phyloP scores from a whole-genome alignment of 2,329 filamentous ascomycete genomes.

The Penicillium capsulatum region DNA sequence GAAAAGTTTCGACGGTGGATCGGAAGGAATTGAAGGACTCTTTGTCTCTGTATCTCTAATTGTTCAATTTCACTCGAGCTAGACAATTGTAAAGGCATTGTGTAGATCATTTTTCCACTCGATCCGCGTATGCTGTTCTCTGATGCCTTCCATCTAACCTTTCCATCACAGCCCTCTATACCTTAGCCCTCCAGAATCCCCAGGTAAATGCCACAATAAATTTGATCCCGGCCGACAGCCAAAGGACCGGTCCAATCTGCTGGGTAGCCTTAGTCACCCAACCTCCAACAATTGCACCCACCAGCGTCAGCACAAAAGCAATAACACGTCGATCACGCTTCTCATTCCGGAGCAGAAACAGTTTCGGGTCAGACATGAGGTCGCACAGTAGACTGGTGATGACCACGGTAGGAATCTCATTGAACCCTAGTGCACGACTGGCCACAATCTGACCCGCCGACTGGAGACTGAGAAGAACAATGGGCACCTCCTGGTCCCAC shows the following conservation, averaged over 20 bases:
- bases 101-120: no score
- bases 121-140: no score
- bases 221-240: conserved; percentile 26
- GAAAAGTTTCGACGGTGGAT: no score
- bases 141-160: no score
- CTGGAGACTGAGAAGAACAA: conserved; percentile 30
- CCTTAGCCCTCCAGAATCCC: conserved; percentile 17
- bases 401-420: conserved; percentile 32
- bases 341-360: conserved; percentile 25
- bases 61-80: no score
- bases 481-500: conserved; percentile 23
- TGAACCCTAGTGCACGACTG: conserved; percentile 26
- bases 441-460: conserved; percentile 30
- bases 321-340: conserved; percentile 28
- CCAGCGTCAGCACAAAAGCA: conserved; percentile 25
- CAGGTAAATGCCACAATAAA: conserved; percentile 17
- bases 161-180: no score
- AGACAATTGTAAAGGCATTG: no score
- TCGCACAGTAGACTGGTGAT: conserved; percentile 32
- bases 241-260: conserved; percentile 22
- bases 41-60: no score
- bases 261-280: conserved; percentile 27
- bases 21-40: no score
- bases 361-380: conserved; percentile 27
- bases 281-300: conserved; percentile 27